These are phyloP conservation scores for Lachnellula arida DNA, from an alignment of 2,329 filamentous ascomycete species.

Conservation along the genomic window DNA sequence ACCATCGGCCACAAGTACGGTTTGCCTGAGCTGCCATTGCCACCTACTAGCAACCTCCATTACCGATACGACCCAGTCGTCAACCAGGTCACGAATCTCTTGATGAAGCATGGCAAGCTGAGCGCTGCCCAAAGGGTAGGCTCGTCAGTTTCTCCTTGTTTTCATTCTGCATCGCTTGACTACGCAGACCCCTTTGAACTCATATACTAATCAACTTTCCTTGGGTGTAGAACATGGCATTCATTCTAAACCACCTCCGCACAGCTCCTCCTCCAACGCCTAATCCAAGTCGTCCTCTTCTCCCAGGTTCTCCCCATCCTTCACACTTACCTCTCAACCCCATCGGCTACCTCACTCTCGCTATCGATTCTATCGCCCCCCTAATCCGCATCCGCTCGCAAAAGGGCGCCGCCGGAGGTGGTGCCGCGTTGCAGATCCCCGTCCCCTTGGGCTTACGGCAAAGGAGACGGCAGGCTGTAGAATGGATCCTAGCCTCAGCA, in stretches of 20 bases:
- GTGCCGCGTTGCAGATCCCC: slow-evolving; percentile 76
- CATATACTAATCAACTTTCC: neutral
- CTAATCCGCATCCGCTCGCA: slow-evolving; percentile 74
- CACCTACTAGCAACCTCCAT: slow-evolving; percentile 60
- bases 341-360: slow-evolving; percentile 80
- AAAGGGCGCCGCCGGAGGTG: slow-evolving; percentile 79
- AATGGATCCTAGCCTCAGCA: slow-evolving; percentile 86
- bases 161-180: slow-evolving; percentile 20
- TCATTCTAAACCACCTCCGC: slow-evolving; percentile 78
- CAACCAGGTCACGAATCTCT: slow-evolving; percentile 78
- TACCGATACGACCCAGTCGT: slow-evolving; percentile 82
- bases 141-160: slow-evolving; percentile 18
- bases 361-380: slow-evolving; percentile 89
- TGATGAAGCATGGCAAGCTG: slow-evolving; percentile 91
- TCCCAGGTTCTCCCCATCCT: slow-evolving; percentile 72
- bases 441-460: slow-evolving; percentile 70
- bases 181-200: slow-evolving; percentile 12
- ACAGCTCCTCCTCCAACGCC: slow-evolving; percentile 75
- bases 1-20: slow-evolving; percentile 57
- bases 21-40: slow-evolving; percentile 62
- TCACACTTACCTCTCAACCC: slow-evolving; percentile 83
- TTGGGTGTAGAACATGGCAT: slow-evolving; percentile 66
- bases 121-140: slow-evolving; percentile 79
- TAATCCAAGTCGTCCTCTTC: slow-evolving; percentile 64
- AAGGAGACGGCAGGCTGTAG: slow-evolving; percentile 71